Base-by-base conservation (phyloP, 257 asterid genomes). In the Ligustrum vulgare region DNA sequence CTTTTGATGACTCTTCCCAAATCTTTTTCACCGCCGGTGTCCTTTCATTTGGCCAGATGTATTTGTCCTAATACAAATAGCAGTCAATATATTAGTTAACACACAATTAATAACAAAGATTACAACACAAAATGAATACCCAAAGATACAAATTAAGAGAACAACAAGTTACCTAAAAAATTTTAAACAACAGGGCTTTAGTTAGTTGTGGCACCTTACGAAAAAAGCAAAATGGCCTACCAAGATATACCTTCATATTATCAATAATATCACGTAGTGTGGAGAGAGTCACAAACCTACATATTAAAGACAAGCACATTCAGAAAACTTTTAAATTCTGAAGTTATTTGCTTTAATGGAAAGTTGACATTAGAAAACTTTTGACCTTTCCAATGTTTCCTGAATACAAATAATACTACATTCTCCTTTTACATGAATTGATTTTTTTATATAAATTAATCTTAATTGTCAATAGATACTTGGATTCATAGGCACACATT, bases 401-500 rank as follows among this genome's bases (percentile, higher is more conserved):
- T n/a, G 25, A n/a, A 54, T 25, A 23, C 33, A 60, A 25, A 60
- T 20, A 56, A 56, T 56, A 60, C 67, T 22, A 23, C 33, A 10
- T 60, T 60, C 35, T 60, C 18, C 34, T 23, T 60, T 60, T 60
- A 60, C 67, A 6, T 25, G 35, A 60, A 10, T 1, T 22, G 16
- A 11, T 28, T 28, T 10, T 25, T 60, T 2, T 60, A 22, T 25
- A 16, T 4, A 16, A 15, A 45, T 5, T 12, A 11, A 13, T 15
- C 2, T 51, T 51, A 11, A 16, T 60, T 22, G 10, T 22, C 10
- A 22, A 15, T 23, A 22, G 67, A 60, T 43, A 68, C 62, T 36
- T 37, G 58, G n/a, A 69, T 36, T 31, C 18, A 63, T 35, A 64
- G 43, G 28, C 45, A 35, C 67, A 11, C 77, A 49, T 75, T 39